Base-by-base conservation (phyloP, 768 basidiomycete species). In the Macrocybe gigantea region DNA sequence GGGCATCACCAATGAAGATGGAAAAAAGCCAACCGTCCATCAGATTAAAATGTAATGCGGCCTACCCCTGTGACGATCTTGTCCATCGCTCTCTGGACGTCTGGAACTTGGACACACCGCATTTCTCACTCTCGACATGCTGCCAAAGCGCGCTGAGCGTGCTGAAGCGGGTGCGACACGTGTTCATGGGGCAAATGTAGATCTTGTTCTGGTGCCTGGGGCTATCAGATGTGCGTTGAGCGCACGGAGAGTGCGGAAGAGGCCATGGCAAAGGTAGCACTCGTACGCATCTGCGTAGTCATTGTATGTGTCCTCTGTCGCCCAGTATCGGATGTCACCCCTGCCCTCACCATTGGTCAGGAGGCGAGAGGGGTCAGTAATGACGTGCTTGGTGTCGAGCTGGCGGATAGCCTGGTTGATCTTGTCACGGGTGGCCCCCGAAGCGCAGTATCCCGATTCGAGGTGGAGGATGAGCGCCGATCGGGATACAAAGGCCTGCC, bases 401-500 rank as follows among this genome's bases (percentile, higher is more conserved):
- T 66, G 31, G 41, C 64, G 68, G 41, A 82, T 65, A 48, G 59
- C 63, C 33, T 55, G 59, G 62, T 80, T 69, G 42, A 83, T 60
- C 39, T 62, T 48, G 47, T 70, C 52, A 47, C 67, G 65, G 35
- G 59, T 57, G 37, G 77, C 60, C 7, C 79, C 74, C 0, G 83
- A 83, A 15, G 52, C 44, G 57, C 86, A 86, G 3, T 57, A 52
- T 1, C 83, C 84, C 7, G 71, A 65, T 57, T 88, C 86, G 57
- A 85, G 70, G 60, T 88, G 85, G 29, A 77, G 71, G 32, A 79
- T 57, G 40, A 88, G 67, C 5, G 81, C 77, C 7, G 83, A 72
- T 38, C 55, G 64, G 13, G 75, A 78, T 44, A 80, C 60, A 62
- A 86, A 87, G 1, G 48, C 53, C 13, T 52, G 51, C 49, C 61